phyloP scores from a whole-genome alignment of 2,329 filamentous ascomycete species.

The Annulohypoxylon truncatum region DNA sequence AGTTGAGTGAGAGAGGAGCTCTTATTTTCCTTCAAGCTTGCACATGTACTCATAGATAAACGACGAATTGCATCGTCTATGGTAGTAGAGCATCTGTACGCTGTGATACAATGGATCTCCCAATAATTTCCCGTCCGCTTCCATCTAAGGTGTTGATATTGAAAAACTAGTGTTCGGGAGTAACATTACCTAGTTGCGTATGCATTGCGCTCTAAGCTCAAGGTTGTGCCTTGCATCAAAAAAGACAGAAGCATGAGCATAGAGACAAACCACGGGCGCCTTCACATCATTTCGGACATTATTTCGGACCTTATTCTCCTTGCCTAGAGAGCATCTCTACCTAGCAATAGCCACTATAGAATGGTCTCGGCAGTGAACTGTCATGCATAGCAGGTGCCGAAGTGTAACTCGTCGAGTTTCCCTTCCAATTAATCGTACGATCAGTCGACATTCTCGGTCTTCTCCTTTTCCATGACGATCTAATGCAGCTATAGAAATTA shows the following conservation, averaged over 20 bases:
- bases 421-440: conserved; percentile 44
- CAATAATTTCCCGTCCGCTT: conserved; percentile 14
- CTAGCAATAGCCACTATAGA: conserved; percentile 4
- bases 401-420: conserved; percentile 42
- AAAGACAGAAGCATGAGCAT: neutral
- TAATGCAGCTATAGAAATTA: conserved; percentile 11
- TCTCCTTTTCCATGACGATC: conserved; percentile 13
- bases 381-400: conserved; percentile 40
- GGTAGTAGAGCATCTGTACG: conserved; percentile 28
- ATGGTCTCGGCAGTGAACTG: conserved; percentile 37
- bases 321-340: neutral
- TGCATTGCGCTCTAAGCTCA: neutral
- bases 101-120: conserved; percentile 20
- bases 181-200: conserved; percentile 4
- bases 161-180: conserved; percentile 20
- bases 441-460: conserved; percentile 34
- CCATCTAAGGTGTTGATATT: conserved; percentile 13
- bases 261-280: neutral
- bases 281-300: conserved; percentile 28
- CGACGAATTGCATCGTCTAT: conserved; percentile 29
- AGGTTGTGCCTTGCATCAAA: conserved; percentile 15
- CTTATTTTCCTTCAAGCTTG: conserved; percentile 27
- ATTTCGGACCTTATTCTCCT: conserved; percentile 32
- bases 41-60: conserved; percentile 32
- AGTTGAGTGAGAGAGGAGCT: conserved; percentile 6